Percentiles rank a stretch among this genome's conserved stretches.
These are phyloP conservation scores for Sporothrix sp. DNA, from an alignment of 2,329 filamentous ascomycete species.

Conservation along the genomic window DNA sequence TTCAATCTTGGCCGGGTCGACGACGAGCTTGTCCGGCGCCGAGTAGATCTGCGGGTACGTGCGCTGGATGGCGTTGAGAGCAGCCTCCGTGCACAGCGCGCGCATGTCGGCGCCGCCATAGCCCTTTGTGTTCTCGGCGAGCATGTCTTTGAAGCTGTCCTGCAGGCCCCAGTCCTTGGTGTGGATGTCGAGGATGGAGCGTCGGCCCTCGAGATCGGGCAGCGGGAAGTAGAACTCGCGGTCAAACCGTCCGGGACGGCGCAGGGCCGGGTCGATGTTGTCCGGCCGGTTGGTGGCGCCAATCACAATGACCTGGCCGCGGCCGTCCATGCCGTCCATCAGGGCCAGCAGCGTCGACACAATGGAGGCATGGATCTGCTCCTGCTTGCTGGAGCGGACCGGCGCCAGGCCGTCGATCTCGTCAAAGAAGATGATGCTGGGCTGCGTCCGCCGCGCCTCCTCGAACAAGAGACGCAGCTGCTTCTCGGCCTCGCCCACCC, in stretches of 20 bases:
- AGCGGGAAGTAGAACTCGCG: conserved; percentile 97
- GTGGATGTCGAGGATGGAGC: conserved; percentile 87
- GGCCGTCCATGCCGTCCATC: conserved; percentile 98
- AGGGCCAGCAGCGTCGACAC: conserved; percentile 86
- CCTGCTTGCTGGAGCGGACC: conserved; percentile 93
- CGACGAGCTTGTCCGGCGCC: conserved; percentile 79
- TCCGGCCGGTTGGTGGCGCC: conserved; percentile 97
- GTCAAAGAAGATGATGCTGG: conserved; percentile 99
- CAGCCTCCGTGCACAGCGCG: conserved; percentile 89
- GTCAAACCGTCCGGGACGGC: conserved; percentile 89
- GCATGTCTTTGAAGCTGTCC: conserved; percentile 66
- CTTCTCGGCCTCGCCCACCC: conserved; percentile 96
- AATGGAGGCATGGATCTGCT: conserved; percentile 97
- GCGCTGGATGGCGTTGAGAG: conserved; percentile 88
- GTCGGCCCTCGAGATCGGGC: conserved; percentile 68
- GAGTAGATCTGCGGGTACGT: conserved; percentile 95
- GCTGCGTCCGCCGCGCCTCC: conserved; percentile 88
- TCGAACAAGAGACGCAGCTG: conserved; percentile 90
- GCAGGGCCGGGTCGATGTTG: conserved; percentile 90
- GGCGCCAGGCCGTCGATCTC: conserved; percentile 96
- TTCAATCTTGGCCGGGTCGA: conserved; percentile 74
- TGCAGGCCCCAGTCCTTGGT: conserved; percentile 87
- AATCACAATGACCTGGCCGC: conserved; percentile 95
- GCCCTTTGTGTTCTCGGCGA: conserved; percentile 85
- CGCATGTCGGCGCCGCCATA: conserved; percentile 88